Conservation (phyloP, 768 basidiomycete genomes). For the Pholiota molesta region DNA sequence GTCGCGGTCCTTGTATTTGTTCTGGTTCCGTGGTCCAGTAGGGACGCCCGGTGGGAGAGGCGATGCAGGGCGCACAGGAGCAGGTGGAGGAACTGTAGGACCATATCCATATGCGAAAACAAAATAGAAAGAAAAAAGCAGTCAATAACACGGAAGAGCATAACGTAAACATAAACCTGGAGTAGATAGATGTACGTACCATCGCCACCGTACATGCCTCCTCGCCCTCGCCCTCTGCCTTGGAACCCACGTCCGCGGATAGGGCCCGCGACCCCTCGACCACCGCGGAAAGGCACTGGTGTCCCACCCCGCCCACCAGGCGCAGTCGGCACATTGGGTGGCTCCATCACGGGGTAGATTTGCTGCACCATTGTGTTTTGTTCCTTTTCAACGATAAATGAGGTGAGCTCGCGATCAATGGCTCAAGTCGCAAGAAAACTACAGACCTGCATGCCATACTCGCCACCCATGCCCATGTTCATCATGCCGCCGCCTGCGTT, state of each 20-base stretch:
- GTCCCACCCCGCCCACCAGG: conserved; percentile 41
- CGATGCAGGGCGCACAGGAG: conserved; percentile 76
- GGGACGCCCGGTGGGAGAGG: conserved; percentile 87
- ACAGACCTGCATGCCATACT: conserved; percentile 77
- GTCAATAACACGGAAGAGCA: background rate
- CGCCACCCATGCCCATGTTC: conserved; percentile 71
- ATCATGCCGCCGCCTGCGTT: conserved; percentile 58
- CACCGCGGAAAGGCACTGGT: conserved; percentile 39
- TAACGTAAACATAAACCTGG: background rate
- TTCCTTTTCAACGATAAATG: conserved; percentile 41
- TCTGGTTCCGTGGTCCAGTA: conserved; percentile 86
- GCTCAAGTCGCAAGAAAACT: conserved; percentile 18
- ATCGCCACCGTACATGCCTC: conserved; percentile 43
- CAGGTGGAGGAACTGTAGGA: conserved; percentile 39
- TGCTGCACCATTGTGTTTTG: conserved; percentile 63
- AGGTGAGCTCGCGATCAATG: conserved; percentile 17
- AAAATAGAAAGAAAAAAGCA: background rate
- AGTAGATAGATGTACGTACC: conserved; percentile 26
- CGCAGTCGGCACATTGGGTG: conserved; percentile 44
- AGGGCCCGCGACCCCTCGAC: conserved; percentile 39
- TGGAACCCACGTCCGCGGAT: conserved; percentile 45
- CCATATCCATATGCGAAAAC: background rate
- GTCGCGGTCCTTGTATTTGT: conserved; percentile 89
- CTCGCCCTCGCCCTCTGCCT: conserved; percentile 45
- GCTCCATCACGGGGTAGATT: conserved; percentile 70